Evolutionary conservation across 176 grass and related monocot genomes (phyloP).

Genomic region (Ensete glaucum): DNA sequence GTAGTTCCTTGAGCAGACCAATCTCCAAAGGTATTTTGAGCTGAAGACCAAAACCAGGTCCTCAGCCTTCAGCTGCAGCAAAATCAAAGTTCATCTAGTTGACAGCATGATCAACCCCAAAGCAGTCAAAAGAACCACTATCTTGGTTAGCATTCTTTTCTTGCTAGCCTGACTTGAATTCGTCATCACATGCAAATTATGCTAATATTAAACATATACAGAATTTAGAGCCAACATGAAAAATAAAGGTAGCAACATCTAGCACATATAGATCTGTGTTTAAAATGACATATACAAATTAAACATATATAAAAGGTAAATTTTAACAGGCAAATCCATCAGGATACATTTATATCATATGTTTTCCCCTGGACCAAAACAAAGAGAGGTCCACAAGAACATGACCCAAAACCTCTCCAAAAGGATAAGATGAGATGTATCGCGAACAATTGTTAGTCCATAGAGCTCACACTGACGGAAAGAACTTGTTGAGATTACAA

Average conservation of each 20-base stretch:
- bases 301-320: constrained; percentile 3
- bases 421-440: not conserved
- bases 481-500: constrained; percentile 72
- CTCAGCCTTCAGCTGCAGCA: too few species aligned
- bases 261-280: not conserved
- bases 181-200: not conserved
- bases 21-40: not conserved
- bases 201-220: not conserved
- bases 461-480: constrained; percentile 46
- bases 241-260: not conserved
- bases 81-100: too few species aligned
- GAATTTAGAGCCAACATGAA: not conserved
- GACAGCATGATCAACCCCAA: too few species aligned
- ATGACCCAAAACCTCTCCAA: not conserved
- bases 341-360: not conserved
- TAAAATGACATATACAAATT: not conserved
- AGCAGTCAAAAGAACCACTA: too few species aligned
- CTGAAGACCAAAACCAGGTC: not conserved
- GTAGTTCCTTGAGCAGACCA: not conserved
- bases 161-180: too few species aligned
- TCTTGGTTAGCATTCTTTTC: too few species aligned
- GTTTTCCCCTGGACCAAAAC: not conserved
- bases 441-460: not conserved
- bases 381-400: constrained; percentile 28
- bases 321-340: constrained; percentile 19